Conservation (phyloP, 495 filamentous ascomycete species). For the Neurospora africana region DNA sequence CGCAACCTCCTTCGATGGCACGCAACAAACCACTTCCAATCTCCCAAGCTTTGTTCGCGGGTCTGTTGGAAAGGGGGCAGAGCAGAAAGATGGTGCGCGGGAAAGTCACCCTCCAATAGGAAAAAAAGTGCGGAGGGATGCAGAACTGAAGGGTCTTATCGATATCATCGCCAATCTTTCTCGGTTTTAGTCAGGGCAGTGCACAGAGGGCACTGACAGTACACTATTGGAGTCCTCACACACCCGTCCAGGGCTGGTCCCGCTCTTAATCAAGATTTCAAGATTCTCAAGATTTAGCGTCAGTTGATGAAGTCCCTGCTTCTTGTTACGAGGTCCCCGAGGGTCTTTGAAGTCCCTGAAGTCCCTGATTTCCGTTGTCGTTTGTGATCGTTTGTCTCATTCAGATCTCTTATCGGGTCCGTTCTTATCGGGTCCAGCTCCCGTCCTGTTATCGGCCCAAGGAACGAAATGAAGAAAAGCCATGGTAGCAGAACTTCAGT, state of each 20-base stretch:
- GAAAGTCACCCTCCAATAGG: not conserved
- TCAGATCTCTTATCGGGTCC: not conserved
- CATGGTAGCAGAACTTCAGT: not conserved
- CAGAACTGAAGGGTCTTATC: not conserved
- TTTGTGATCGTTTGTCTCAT: not conserved
- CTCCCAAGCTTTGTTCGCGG: no score
- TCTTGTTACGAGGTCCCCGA: not conserved
- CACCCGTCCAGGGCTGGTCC: not conserved
- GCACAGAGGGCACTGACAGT: no score
- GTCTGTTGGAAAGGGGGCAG: not conserved
- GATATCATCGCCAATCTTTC: not conserved
- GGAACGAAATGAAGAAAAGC: not conserved
- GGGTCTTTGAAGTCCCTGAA: not conserved
- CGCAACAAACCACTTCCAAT: not conserved
- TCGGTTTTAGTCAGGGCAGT: no score
- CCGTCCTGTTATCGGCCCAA: not conserved
- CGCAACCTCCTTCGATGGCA: not conserved
- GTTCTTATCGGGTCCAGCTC: not conserved
- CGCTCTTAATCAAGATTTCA: not conserved
- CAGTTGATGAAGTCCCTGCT: not conserved
- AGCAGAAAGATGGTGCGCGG: not conserved
- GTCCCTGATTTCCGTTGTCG: not conserved
- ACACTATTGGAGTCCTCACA: not conserved
- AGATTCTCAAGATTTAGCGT: not conserved
- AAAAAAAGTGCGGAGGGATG: not conserved